Percentiles rank a stretch among this genome's conserved stretches.
Conservation (phyloP, 306 rosid genomes). For the Myrica gale region DNA sequence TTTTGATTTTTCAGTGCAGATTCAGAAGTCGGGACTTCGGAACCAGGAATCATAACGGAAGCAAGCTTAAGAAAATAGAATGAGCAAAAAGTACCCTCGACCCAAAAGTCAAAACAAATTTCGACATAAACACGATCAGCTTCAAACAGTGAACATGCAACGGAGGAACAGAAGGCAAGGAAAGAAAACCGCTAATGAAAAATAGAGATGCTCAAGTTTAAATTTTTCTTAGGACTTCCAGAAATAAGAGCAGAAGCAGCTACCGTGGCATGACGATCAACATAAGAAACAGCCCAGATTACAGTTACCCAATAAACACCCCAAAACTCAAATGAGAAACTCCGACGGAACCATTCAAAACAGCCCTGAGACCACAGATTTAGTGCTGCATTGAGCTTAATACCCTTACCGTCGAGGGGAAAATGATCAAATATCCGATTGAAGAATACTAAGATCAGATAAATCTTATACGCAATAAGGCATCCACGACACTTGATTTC, state of each 20-base stretch:
- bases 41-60: conserved; percentile 17
- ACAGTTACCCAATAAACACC: not conserved
- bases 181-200: not conserved
- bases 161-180: not conserved
- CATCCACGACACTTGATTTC: conserved; percentile 5
- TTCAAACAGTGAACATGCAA: conserved; percentile 21
- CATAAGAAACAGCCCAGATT: conserved; percentile 12
- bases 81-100: conserved; percentile 12
- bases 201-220: not conserved
- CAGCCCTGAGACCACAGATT: conserved; percentile 18
- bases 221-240: not conserved
- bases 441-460: conserved; percentile 20
- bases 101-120: conserved; percentile 9
- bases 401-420: not conserved
- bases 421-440: conserved; percentile 11
- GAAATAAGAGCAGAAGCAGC: conserved; percentile 1
- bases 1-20: conserved; percentile 17
- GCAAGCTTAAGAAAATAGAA: not conserved
- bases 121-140: conserved; percentile 11
- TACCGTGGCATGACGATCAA: conserved; percentile 20
- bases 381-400: conserved; percentile 18
- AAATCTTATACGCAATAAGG: conserved; percentile 6
- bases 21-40: not conserved
- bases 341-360: not conserved
- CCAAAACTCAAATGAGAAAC: conserved; percentile 7